phyloP scores from a whole-genome alignment of 192 early-diverging fungal species.

The Fimicolochytrium jonesii region DNA sequence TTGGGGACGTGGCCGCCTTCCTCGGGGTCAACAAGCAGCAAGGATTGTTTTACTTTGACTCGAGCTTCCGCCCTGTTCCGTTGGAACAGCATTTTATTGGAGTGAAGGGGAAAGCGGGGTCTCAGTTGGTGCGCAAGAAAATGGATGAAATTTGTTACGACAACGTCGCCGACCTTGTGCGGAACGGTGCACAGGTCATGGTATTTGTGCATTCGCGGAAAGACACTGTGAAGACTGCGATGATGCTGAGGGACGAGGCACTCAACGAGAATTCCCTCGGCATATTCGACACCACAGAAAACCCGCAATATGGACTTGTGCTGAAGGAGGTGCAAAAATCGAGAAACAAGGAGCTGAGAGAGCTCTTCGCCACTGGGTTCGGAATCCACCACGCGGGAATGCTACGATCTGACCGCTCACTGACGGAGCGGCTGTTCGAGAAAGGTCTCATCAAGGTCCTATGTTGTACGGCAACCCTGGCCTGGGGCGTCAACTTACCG shows the following conservation, averaged over 20 bases:
- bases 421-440: slow-evolving; percentile 88
- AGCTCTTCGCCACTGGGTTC: slow-evolving; percentile 79
- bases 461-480: slow-evolving; percentile 96
- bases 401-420: slow-evolving; percentile 77
- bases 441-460: slow-evolving; percentile 76
- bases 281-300: slow-evolving; percentile 60
- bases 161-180: slow-evolving; percentile 60
- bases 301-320: slow-evolving; percentile 46
- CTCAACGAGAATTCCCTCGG: slow-evolving; percentile 52
- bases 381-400: slow-evolving; percentile 97
- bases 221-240: slow-evolving; percentile 94
- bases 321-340: slow-evolving; percentile 67
- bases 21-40: slow-evolving; percentile 88
- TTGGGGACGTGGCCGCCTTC: slow-evolving; percentile 90
- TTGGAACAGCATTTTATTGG: slow-evolving; percentile 94
- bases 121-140: slow-evolving; percentile 52
- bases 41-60: slow-evolving; percentile 97
- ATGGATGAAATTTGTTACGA: slow-evolving; percentile 88
- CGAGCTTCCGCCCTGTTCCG: slow-evolving; percentile 90
- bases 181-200: slow-evolving; percentile 94
- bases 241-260: slow-evolving; percentile 73
- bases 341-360: slow-evolving; percentile 79
- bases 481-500: slow-evolving; percentile 99
- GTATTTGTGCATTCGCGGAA: slow-evolving; percentile 99
- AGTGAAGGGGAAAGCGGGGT: slow-evolving; percentile 83